A percentile compares a stretch with the other conserved stretches of the same genome.
Conservation (phyloP, 148 eudicot genomes). For the Hydrangea macrophylla region DNA sequence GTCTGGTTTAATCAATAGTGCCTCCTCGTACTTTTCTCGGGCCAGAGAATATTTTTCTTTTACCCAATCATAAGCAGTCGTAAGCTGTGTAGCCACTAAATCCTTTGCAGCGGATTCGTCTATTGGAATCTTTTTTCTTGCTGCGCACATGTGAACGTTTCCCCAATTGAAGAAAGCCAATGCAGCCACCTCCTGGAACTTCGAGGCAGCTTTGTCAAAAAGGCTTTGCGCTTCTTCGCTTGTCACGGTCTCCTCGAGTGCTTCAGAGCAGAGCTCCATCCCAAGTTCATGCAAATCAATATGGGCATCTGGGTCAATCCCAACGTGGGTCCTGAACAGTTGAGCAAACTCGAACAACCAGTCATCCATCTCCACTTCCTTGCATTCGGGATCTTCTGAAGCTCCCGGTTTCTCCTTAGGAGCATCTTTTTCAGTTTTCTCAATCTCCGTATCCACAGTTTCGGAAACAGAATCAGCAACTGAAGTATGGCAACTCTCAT, state of each 20-base stretch:
- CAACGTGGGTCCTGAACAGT: conserved; percentile 76
- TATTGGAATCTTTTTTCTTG: conserved; percentile 75
- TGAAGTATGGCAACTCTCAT: conserved; percentile 60
- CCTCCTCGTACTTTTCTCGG: conserved; percentile 78
- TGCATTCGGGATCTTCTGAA: conserved; percentile 58
- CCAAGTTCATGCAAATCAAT: conserved; percentile 90
- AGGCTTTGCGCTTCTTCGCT: conserved; percentile 85
- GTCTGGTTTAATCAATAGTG: conserved; percentile 74
- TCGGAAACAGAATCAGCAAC: conserved; percentile 50
- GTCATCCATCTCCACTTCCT: conserved; percentile 90
- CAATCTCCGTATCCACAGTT: conserved; percentile 45
- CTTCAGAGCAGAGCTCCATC: conserved; percentile 93
- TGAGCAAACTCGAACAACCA: conserved; percentile 97
- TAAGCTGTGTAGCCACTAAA: conserved; percentile 55
- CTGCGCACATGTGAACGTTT: conserved; percentile 95
- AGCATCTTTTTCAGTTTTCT: conserved; percentile 49
- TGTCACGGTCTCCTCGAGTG: conserved; percentile 87
- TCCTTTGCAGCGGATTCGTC: conserved; percentile 71
- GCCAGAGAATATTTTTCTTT: conserved; percentile 77
- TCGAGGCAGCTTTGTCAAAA: conserved; percentile 81
- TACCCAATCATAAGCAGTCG: conserved; percentile 83
- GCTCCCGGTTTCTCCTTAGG: conserved; percentile 43
- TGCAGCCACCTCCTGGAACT: conserved; percentile 95
- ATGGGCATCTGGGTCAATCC: conserved; percentile 96
- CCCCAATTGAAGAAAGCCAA: conserved; percentile 97